These are phyloP conservation scores for Hygrocybe punicea DNA, from an alignment of 768 basidiomycete species.

Conservation along the genomic window DNA sequence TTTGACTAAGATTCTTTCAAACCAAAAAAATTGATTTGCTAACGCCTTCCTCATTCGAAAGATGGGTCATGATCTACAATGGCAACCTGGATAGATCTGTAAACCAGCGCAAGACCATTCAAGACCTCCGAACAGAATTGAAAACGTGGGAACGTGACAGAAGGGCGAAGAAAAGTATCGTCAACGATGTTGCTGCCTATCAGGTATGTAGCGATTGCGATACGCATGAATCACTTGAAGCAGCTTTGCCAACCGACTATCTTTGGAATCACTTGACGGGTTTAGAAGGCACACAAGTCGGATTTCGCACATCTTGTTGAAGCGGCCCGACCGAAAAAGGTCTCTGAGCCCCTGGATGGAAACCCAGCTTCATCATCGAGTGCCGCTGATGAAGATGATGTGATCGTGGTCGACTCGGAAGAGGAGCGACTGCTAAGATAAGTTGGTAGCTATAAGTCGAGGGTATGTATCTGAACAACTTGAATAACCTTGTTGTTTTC, in stretches of 20 bases:
- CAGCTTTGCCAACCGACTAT: background rate
- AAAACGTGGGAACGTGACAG: constrained; percentile 56
- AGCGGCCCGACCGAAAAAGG: constrained; percentile 32
- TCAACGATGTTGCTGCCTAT: constrained; percentile 40
- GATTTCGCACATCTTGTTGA: constrained; percentile 42
- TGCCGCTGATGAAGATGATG: constrained; percentile 3
- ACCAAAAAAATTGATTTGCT: too few relatives aligned
- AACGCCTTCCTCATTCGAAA: constrained; percentile 28
- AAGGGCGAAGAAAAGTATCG: constrained; percentile 39
- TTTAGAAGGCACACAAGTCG: constrained; percentile 38
- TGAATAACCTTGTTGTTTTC: too few relatives aligned
- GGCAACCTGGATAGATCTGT: constrained; percentile 62
- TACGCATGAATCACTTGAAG: background rate
- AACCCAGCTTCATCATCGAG: constrained; percentile 18
- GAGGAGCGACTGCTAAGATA: constrained; percentile 21
- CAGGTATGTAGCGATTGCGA: constrained; percentile 29
- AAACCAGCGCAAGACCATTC: constrained; percentile 42
- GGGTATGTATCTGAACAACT: too few relatives aligned
- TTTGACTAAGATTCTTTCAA: background rate
- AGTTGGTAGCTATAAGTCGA: too few relatives aligned
- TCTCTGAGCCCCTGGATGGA: background rate
- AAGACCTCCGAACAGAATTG: constrained; percentile 51
- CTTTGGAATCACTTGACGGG: background rate
- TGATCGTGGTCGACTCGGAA: constrained; percentile 37
- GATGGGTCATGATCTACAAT: constrained; percentile 70